phyloP scores from a whole-genome alignment of 441 rosid genomes.

The Syzygium syzygioides region DNA sequence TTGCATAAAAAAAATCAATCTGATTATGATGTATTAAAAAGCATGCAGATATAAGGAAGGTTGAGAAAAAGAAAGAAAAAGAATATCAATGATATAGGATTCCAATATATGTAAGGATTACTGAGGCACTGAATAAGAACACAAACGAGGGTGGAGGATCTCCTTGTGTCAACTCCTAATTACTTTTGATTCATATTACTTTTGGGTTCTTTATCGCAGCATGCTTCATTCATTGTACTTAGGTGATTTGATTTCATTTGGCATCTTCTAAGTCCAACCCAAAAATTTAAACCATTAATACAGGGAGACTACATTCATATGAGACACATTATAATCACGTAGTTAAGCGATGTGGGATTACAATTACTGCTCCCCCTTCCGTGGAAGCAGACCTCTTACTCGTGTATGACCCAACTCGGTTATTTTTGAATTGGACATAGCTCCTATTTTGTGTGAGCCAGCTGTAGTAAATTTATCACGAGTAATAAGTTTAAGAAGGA shows the following conservation, averaged over 20 bases:
- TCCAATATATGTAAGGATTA: too few relatives aligned
- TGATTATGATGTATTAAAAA: too few relatives aligned
- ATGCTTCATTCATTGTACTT: not conserved
- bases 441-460: not conserved
- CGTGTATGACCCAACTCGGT: not conserved
- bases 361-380: not conserved
- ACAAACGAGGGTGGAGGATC: not conserved
- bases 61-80: too few relatives aligned
- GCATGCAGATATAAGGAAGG: too few relatives aligned
- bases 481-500: not conserved
- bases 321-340: not conserved
- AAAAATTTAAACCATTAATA: not conserved
- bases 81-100: too few relatives aligned
- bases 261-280: not conserved
- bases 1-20: too few relatives aligned
- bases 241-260: not conserved
- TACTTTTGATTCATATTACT: not conserved
- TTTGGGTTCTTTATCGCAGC: not conserved
- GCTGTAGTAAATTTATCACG: not conserved
- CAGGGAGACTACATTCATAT: not conserved
- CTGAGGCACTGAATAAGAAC: fast-evolving
- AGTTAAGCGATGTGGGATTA: not conserved
- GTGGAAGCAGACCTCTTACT: not conserved
- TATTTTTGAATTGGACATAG: not conserved
- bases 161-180: not conserved